Evolutionary conservation across 208 protist genomes (phyloP).

Genomic region (Leptomonas seymouri): DNA sequence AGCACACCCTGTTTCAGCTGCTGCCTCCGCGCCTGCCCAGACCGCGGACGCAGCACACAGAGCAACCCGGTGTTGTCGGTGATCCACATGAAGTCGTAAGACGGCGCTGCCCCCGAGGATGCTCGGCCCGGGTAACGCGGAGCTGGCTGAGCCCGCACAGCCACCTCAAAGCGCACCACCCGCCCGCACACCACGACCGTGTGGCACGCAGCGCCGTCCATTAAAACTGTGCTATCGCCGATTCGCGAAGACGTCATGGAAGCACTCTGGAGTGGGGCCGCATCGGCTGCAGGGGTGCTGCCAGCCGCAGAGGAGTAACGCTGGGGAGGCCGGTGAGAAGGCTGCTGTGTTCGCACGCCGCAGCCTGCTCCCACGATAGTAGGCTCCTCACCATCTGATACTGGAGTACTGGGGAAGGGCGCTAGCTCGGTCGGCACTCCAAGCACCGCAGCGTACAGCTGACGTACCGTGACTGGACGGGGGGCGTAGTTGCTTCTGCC

Average conservation of each 20-base stretch:
- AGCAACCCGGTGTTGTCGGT: constrained; percentile 27
- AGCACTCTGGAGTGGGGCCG: too few species aligned
- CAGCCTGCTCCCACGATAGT: background rate
- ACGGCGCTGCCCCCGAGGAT: background rate
- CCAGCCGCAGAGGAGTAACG: too few species aligned
- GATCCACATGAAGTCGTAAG: constrained; percentile 23
- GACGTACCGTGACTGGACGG: constrained; percentile 30
- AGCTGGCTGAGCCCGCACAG: background rate
- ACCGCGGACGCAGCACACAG: constrained; percentile 10
- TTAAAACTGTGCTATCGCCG: constrained; percentile 40
- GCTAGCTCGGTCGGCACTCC: background rate
- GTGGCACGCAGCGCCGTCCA: constrained; percentile 49
- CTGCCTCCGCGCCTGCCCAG: background rate
- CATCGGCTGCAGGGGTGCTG: too few species aligned
- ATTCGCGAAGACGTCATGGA: constrained; percentile 21
- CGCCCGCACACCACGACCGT: constrained; percentile 49
- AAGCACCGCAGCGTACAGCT: constrained; percentile 25
- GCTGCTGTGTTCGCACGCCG: background rate
- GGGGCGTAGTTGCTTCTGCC: constrained; percentile 12
- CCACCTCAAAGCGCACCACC: constrained; percentile 39
- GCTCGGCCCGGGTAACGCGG: background rate
- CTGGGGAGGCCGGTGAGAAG: too few species aligned
- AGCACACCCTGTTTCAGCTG: background rate
- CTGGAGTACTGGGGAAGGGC: background rate
- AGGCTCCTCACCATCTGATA: background rate